Percentiles rank a stretch among this genome's conserved stretches.
Evolutionary conservation across 176 grass and related monocot species (phyloP).

Genomic region (Microstegium vimineum): DNA sequence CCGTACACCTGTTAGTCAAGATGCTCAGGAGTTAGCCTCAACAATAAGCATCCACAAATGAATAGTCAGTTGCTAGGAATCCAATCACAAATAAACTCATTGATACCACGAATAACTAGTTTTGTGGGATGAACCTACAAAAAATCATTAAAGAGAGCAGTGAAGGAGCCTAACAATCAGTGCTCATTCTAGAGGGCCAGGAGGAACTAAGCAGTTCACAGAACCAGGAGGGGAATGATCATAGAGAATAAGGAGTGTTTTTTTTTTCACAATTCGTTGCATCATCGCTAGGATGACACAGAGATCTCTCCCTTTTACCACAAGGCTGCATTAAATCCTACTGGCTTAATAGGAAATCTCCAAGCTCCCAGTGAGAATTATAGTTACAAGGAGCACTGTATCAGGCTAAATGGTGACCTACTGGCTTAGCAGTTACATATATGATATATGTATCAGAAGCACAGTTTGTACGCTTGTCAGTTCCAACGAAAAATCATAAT

Average conservation of each 20-base stretch:
- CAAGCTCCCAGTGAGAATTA: background rate
- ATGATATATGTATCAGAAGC: too few relatives aligned
- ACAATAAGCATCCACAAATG: background rate
- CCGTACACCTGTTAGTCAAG: constrained; percentile 39
- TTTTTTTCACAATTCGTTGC: background rate
- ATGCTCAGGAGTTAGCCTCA: background rate
- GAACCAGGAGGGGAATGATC: background rate
- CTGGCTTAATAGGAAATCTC: background rate
- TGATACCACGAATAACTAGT: background rate
- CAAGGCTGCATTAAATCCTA: background rate
- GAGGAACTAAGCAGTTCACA: background rate
- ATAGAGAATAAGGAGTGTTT: background rate
- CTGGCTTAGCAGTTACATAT: background rate
- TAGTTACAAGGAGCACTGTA: background rate
- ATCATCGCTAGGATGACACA: background rate
- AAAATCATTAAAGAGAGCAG: background rate
- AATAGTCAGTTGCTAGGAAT: background rate
- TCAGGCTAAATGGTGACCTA: background rate
- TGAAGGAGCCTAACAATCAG: background rate
- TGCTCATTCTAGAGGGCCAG: background rate
- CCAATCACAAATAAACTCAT: background rate
- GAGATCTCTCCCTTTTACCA: background rate
- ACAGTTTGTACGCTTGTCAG: background rate
- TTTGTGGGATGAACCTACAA: background rate
- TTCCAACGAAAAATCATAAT: background rate